phyloP scores from a whole-genome alignment of 108 stramenopile genomes.

The Cyclotella atomus region DNA sequence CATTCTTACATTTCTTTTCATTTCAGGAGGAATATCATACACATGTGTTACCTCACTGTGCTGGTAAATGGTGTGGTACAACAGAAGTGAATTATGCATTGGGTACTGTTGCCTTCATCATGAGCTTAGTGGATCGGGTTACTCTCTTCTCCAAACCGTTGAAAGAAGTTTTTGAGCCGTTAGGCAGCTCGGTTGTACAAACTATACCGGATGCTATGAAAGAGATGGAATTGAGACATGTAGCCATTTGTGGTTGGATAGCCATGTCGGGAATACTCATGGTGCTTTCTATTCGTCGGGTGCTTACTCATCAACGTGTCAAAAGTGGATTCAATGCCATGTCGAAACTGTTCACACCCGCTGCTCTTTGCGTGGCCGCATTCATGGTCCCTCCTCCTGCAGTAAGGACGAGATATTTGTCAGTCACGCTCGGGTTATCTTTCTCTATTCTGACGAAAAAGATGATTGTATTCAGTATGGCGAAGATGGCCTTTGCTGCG shows the following conservation, averaged over 20 bases:
- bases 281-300: slow-evolving; percentile 50
- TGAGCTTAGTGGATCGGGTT: slow-evolving; percentile 53
- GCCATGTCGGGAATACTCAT: slow-evolving; percentile 47
- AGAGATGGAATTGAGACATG: slow-evolving; percentile 52
- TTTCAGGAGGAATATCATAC: slow-evolving; percentile 90
- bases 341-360: slow-evolving; percentile 65
- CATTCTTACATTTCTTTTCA: background rate
- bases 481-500: slow-evolving; percentile 72
- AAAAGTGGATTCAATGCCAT: slow-evolving; percentile 45
- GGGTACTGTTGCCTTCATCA: slow-evolving; percentile 37
- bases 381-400: slow-evolving; percentile 40
- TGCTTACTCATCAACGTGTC: slow-evolving; percentile 43
- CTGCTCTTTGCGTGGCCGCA: slow-evolving; percentile 39
- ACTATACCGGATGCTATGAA: slow-evolving; percentile 23
- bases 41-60: slow-evolving; percentile 75
- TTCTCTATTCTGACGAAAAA: slow-evolving; percentile 83
- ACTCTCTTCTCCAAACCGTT: slow-evolving; percentile 43
- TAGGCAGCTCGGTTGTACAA: background rate
- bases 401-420: slow-evolving; percentile 50
- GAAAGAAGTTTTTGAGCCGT: slow-evolving; percentile 26
- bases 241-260: slow-evolving; percentile 44
- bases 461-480: slow-evolving; percentile 87
- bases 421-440: slow-evolving; percentile 59
- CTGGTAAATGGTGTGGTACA: slow-evolving; percentile 70
- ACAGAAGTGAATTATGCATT: slow-evolving; percentile 81